These are phyloP conservation scores for Trichophyton equinum DNA, from an alignment of 2,329 filamentous ascomycete genomes.

Conservation along the genomic window DNA sequence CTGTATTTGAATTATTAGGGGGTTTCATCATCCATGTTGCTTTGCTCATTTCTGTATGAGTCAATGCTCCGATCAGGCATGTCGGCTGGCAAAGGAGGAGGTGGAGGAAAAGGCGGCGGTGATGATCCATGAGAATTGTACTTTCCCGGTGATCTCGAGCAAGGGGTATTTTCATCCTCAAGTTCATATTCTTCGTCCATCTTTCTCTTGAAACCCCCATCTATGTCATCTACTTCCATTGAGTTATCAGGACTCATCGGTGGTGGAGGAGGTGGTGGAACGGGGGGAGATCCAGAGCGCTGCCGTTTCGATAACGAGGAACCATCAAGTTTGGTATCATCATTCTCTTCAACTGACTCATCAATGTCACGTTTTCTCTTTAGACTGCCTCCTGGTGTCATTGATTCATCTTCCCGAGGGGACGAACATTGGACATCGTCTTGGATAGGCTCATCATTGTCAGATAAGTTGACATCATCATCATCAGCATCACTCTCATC, in stretches of 20 bases:
- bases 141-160: neutral
- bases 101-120: slow-evolving; percentile 9
- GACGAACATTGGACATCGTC: slow-evolving; percentile 34
- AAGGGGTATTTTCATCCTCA: neutral
- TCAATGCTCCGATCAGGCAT: slow-evolving; percentile 12
- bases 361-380: slow-evolving; percentile 16
- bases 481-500: slow-evolving; percentile 18
- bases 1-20: neutral
- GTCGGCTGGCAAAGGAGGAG: slow-evolving; percentile 18
- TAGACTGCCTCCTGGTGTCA: slow-evolving; percentile 10
- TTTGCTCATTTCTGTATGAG: slow-evolving; percentile 8
- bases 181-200: neutral
- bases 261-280: slow-evolving; percentile 24
- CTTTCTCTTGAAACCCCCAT: neutral
- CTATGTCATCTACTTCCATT: neutral
- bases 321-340: slow-evolving; percentile 13
- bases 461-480: slow-evolving; percentile 29
- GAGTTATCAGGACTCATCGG: slow-evolving; percentile 4
- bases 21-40: neutral
- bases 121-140: neutral
- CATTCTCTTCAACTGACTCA: slow-evolving; percentile 13
- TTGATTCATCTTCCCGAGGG: slow-evolving; percentile 27
- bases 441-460: slow-evolving; percentile 27
- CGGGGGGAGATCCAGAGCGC: slow-evolving; percentile 15
- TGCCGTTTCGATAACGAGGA: slow-evolving; percentile 15